These are phyloP conservation scores for Peniophora sp. DNA, from an alignment of 1,284 basidiomycete genomes.

Conservation along the genomic window DNA sequence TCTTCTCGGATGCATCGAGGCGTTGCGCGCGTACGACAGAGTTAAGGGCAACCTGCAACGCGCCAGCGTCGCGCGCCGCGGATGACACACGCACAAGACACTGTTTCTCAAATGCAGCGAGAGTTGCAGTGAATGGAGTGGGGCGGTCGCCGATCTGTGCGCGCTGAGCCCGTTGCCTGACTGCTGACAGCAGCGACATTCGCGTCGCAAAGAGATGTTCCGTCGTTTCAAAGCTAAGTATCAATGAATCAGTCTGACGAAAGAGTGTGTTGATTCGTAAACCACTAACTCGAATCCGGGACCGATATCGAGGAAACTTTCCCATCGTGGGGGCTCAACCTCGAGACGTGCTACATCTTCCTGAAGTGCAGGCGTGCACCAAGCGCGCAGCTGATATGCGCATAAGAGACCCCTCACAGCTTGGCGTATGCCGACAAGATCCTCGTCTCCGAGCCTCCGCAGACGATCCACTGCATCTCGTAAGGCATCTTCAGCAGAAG, in stretches of 20 bases:
- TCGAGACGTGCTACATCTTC: constrained; percentile 26
- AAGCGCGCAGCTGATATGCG: constrained; percentile 62
- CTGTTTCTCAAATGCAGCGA: constrained; percentile 59
- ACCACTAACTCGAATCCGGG: constrained; percentile 57
- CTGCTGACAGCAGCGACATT: constrained; percentile 71
- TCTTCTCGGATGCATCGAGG: constrained; percentile 37
- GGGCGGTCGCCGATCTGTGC: constrained; percentile 66
- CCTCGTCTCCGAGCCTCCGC: constrained; percentile 62
- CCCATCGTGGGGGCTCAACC: constrained; percentile 28
- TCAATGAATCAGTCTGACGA: constrained; percentile 6
- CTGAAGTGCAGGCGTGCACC: constrained; percentile 37
- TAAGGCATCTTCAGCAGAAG: constrained; percentile 42
- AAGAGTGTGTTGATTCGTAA: background rate
- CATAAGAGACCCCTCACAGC: constrained; percentile 69
- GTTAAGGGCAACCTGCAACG: constrained; percentile 81
- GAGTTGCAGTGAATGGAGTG: constrained; percentile 42
- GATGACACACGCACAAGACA: constrained; percentile 71
- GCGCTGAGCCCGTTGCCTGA: constrained; percentile 54
- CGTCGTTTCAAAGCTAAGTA: constrained; percentile 62
- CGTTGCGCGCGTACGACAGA: constrained; percentile 71
- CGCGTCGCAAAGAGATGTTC: constrained; percentile 81
- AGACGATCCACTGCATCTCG: constrained; percentile 60
- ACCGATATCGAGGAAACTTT: constrained; percentile 40
- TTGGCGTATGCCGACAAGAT: constrained; percentile 66
- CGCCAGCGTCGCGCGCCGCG: constrained; percentile 64